Conservation (phyloP, 352 stramenopile genomes). For the Globisporangium solare region DNA sequence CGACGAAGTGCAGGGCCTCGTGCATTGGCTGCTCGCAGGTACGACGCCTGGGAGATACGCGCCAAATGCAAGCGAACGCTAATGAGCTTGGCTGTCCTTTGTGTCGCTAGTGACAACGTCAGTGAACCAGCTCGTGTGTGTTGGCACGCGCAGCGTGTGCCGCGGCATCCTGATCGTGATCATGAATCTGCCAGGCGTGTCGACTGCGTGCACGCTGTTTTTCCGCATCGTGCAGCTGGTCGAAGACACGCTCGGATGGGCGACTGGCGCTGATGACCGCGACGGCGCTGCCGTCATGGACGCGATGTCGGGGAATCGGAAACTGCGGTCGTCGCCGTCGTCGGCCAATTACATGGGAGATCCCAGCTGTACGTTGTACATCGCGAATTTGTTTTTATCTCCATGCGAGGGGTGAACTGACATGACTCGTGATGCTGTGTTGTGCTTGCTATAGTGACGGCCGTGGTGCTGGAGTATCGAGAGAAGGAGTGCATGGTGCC, state of each 20-base stretch:
- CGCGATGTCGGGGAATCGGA: conserved; percentile 11
- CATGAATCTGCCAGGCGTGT: conserved; percentile 70
- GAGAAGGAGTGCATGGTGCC: conserved; percentile 83
- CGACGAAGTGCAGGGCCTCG: conserved; percentile 60
- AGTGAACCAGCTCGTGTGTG: conserved; percentile 50
- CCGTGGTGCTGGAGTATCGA: conserved; percentile 82
- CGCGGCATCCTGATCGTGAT: conserved; percentile 71
- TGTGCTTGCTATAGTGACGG: conserved; percentile 42
- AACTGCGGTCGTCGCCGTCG: conserved; percentile 11
- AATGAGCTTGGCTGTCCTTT: neutral
- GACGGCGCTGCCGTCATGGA: conserved; percentile 22
- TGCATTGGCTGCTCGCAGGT: conserved; percentile 63
- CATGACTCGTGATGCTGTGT: neutral
- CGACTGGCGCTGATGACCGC: conserved; percentile 14
- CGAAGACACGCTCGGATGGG: conserved; percentile 56
- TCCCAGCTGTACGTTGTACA: conserved; percentile 39
- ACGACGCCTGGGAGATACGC: neutral
- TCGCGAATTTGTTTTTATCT: neutral
- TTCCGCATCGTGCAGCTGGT: conserved; percentile 65
- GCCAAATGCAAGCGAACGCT: neutral
- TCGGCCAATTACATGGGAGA: conserved; percentile 47
- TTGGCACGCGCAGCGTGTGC: conserved; percentile 48
- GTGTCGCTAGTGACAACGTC: conserved; percentile 33
- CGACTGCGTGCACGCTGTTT: conserved; percentile 61
- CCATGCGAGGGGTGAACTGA: too few relatives aligned